phyloP scores from a whole-genome alignment of 75 land plant genomes.

The Cunninghamia lanceolata region DNA sequence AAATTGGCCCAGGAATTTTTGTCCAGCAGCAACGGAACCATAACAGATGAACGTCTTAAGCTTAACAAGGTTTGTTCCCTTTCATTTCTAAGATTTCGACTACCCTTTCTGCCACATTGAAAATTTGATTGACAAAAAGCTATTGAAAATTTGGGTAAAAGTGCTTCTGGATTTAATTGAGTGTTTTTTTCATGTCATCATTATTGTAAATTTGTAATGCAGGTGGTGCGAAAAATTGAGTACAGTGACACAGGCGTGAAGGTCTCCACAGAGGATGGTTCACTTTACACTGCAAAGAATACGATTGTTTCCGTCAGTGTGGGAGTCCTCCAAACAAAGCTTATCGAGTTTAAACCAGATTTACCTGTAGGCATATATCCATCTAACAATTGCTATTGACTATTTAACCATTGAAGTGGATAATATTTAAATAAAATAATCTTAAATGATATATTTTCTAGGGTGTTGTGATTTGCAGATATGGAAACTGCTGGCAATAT shows the following conservation, averaged over 20 bases:
- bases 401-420: too few relatives aligned
- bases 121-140: too few relatives aligned
- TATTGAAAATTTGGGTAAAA: too few relatives aligned
- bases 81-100: not conserved
- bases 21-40: slow-evolving; percentile 29
- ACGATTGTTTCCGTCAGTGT: slow-evolving; percentile 56
- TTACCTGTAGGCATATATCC: slow-evolving; percentile 52
- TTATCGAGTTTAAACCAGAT: slow-evolving; percentile 48
- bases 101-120: too few relatives aligned
- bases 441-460: too few relatives aligned
- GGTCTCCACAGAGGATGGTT: slow-evolving; percentile 54
- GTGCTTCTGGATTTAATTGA: too few relatives aligned
- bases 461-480: slow-evolving; percentile 21
- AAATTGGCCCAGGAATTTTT: slow-evolving; percentile 21
- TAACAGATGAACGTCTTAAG: slow-evolving; percentile 49
- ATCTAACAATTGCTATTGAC: too few relatives aligned
- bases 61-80: slow-evolving; percentile 55
- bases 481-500: slow-evolving; percentile 48
- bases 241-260: slow-evolving; percentile 25
- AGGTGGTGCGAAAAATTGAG: slow-evolving; percentile 46
- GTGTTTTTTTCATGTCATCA: not conserved
- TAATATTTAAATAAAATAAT: too few relatives aligned
- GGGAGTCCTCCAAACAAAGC: slow-evolving; percentile 54
- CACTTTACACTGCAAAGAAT: slow-evolving; percentile 34
- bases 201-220: not conserved